Evolutionary conservation across 148 eudicot species (phyloP), one percentile per base, ranked within the genome.

Genomic region (Rhododendron ovatum): DNA sequence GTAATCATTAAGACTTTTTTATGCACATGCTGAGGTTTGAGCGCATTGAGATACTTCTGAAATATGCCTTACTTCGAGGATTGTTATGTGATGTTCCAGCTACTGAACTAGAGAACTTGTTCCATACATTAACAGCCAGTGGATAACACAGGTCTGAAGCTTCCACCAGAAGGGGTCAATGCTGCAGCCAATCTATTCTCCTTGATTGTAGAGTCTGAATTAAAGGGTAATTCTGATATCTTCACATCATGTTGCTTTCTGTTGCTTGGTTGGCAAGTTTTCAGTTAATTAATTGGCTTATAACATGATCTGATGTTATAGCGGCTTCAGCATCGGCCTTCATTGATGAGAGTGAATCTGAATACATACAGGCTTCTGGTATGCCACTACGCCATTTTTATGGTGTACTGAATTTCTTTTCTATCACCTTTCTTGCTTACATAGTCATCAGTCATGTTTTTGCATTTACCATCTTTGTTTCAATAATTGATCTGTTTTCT

Each of bases 301-400:
- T 55, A 17, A 83, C 35, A 17, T 20, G 7, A 51, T 69, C 69
- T 78, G 43, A 24, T 82, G 11, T 83, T 87, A 57, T 86, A 98
- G 99, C 88, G 88, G 96, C 98, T 65, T 93, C 99, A 86, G 93
- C 92, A 81, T 94, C 99, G 15, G 97, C 93, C 50, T 92, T 84
- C 51, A 90, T 87, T 91, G 95, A 97, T 86, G 98, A 95, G 84
- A 90, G 90, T 88, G 93, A 87, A 82, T 84, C 82, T 80, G 90
- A 92, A 83, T 92, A 91, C 87, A 89, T 93, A 83, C 98, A 94
- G 85, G 95, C 98, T 91, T 95, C 99, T 39, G 96, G 99, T 98
- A 92, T 75, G 55, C 74, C 53, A 51, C 85, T 87, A 78, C 37
- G 82, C 88, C 84, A 18, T 57, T n/a, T 33, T 15, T 41, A 83